Conservation (phyloP, 495 filamentous ascomycete genomes). For the Hyaloscypha bicolor region DNA sequence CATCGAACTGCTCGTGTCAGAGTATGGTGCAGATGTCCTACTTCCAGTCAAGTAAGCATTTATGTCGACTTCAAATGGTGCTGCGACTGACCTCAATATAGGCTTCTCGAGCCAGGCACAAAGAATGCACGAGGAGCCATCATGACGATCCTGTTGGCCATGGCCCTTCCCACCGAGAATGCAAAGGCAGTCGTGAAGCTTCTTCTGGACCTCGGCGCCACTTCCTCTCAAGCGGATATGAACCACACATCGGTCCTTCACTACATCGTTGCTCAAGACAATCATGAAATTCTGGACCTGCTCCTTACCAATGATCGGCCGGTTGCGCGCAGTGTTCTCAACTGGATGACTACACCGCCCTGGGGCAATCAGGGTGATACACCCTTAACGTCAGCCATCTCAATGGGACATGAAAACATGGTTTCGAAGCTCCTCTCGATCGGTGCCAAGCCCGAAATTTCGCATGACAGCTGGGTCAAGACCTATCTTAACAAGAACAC, state of each 20-base stretch:
- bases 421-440: constrained; percentile 47
- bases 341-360: constrained; percentile 52
- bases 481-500: constrained; percentile 30
- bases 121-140: constrained; percentile 56
- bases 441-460: constrained; percentile 44
- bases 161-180: constrained; percentile 59
- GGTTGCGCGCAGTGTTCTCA: constrained; percentile 62
- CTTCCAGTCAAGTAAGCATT: constrained; percentile 62
- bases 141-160: constrained; percentile 62
- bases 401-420: constrained; percentile 34
- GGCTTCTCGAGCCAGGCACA: constrained; percentile 42
- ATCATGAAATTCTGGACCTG: constrained; percentile 55
- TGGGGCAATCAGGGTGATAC: constrained; percentile 32
- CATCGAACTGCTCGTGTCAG: constrained; percentile 68
- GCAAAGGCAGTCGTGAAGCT: constrained; percentile 60
- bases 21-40: constrained; percentile 73
- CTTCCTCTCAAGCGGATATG: constrained; percentile 69
- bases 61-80: not conserved
- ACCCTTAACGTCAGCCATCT: constrained; percentile 50
- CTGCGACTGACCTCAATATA: not conserved
- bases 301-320: constrained; percentile 61
- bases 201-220: constrained; percentile 71
- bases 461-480: constrained; percentile 46
- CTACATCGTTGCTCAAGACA: constrained; percentile 47
- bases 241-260: constrained; percentile 62